Conservation (phyloP, 2,329 filamentous ascomycete genomes). For the Westerdykella sp. region DNA sequence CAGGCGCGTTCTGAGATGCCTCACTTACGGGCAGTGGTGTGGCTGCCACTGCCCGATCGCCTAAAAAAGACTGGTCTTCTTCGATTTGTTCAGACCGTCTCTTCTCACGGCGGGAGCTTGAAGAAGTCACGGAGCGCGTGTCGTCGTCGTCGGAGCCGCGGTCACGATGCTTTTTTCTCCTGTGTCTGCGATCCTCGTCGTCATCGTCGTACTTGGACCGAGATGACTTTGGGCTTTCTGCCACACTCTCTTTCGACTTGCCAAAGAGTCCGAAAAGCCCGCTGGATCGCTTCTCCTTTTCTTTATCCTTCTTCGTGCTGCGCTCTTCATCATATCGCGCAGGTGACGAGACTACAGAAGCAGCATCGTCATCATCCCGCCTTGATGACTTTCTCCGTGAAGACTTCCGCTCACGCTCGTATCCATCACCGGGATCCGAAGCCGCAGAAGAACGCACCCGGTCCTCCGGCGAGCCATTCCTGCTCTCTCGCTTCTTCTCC, state of each 20-base stretch:
- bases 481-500: conserved; percentile 26
- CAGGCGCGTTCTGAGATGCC: conserved; percentile 10
- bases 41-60: conserved; percentile 53
- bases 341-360: conserved; percentile 38
- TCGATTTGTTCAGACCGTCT: conserved; percentile 33
- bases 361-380: conserved; percentile 38
- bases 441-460: conserved; percentile 25
- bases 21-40: conserved; percentile 42
- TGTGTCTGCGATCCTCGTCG: conserved; percentile 39
- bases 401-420: conserved; percentile 35
- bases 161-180: conserved; percentile 41
- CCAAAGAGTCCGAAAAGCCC: conserved; percentile 44
- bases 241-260: conserved; percentile 38
- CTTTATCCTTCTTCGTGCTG: conserved; percentile 23
- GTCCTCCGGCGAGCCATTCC: conserved; percentile 26
- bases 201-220: conserved; percentile 36
- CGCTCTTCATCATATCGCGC: conserved; percentile 38
- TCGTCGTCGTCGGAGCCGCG: conserved; percentile 35
- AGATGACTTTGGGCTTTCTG: conserved; percentile 27
- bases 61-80: conserved; percentile 58
- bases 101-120: conserved; percentile 37
- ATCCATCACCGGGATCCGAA: conserved; percentile 38
- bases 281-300: conserved; percentile 42
- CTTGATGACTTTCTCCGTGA: conserved; percentile 38
- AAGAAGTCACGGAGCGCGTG: conserved; percentile 29